These are phyloP conservation scores for Suaeda aralocaspica DNA, from an alignment of 148 eudicot species.

Conservation along the genomic window DNA sequence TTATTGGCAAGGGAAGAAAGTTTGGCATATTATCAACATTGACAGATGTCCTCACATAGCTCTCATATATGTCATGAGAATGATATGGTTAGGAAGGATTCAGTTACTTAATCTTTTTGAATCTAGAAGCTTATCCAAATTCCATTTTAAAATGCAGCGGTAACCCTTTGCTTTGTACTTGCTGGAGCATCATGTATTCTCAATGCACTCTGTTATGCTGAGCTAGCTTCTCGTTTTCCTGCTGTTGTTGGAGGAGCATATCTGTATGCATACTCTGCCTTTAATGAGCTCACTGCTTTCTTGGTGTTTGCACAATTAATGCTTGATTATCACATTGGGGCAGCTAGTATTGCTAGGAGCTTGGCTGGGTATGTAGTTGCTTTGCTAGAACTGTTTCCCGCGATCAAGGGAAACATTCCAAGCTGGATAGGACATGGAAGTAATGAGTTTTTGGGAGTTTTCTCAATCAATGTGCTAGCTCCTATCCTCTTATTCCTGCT, in stretches of 20 bases:
- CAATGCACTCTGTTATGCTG: conserved; percentile 96
- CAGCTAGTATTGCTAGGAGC: conserved; percentile 98
- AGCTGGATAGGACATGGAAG: conserved; percentile 86
- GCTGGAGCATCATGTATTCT: conserved; percentile 93
- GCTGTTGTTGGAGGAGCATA: conserved; percentile 99
- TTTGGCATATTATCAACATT: not conserved
- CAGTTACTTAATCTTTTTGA: not conserved
- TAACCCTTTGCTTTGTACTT: conserved; percentile 76
- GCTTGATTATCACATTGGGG: conserved; percentile 98
- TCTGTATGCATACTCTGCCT: conserved; percentile 86
- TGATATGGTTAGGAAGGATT: not conserved
- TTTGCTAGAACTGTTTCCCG: conserved; percentile 65
- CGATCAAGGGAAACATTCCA: conserved; percentile 65
- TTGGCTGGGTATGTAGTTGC: conserved; percentile 72
- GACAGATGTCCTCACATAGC: not conserved
- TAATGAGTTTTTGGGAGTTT: conserved; percentile 46
- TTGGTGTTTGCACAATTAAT: conserved; percentile 90
- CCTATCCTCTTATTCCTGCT: conserved; percentile 64
- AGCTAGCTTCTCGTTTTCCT: conserved; percentile 88
- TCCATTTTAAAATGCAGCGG: conserved; percentile 51
- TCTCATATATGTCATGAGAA: not conserved
- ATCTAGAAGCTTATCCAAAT: conserved; percentile 7
- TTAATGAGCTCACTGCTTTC: conserved; percentile 96
- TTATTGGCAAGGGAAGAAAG: not conserved
- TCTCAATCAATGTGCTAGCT: conserved; percentile 74